Evolutionary conservation across 139 green algal genomes (phyloP).

Genomic region (Chlorella sp.): DNA sequence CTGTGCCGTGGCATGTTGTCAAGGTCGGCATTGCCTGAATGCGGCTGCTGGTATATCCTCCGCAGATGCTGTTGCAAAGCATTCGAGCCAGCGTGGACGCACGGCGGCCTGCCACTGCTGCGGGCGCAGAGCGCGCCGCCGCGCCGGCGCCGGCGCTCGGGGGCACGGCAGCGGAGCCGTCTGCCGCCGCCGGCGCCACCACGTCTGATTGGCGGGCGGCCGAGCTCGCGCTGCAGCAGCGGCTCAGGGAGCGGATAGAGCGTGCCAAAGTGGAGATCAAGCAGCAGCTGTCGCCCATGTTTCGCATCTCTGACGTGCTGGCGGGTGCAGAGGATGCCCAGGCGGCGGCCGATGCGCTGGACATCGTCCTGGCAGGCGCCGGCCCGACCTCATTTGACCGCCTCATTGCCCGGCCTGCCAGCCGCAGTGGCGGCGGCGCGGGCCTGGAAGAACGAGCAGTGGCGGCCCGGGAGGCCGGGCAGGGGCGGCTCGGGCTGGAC

Average conservation of each 20-base stretch:
- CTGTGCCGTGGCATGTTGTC: too few relatives aligned
- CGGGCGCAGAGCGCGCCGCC: too few relatives aligned
- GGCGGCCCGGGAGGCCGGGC: background rate
- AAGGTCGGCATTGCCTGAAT: too few relatives aligned
- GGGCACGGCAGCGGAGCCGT: too few relatives aligned
- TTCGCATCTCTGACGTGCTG: conserved; percentile 17
- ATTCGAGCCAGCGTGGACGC: too few relatives aligned
- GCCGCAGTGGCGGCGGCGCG: background rate
- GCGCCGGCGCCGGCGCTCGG: too few relatives aligned
- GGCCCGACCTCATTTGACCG: conserved; percentile 14
- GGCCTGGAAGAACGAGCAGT: background rate
- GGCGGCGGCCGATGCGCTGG: conserved; percentile 3
- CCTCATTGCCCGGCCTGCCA: background rate
- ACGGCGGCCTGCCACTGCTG: too few relatives aligned
- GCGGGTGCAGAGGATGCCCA: background rate
- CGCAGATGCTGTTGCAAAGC: too few relatives aligned
- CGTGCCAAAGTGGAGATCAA: conserved; percentile 11
- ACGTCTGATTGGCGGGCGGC: background rate
- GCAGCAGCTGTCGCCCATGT: conserved; percentile 30
- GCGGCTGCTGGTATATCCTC: too few relatives aligned
- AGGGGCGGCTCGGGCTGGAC: too few relatives aligned
- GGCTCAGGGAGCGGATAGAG: conserved; percentile 16
- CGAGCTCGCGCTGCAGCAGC: background rate
- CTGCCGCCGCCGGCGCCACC: background rate
- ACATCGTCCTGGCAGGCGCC: conserved; percentile 11